Conservation (phyloP, 192 early-diverging fungal species). For the Backusella morwellensis region DNA sequence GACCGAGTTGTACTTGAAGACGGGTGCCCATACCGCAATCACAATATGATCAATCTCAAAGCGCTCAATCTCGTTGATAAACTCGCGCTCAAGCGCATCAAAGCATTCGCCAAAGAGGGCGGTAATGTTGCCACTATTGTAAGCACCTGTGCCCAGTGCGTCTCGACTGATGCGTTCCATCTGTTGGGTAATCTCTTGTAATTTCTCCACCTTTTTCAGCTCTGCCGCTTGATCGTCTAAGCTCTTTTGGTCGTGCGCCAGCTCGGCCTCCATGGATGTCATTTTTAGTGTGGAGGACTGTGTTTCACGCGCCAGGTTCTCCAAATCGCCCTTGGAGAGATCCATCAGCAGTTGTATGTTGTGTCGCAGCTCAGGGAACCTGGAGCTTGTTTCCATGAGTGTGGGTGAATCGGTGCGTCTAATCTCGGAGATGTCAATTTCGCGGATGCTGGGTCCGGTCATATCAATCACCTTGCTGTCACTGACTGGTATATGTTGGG, state of each 20-base stretch:
- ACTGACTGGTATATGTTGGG: constrained; percentile 17
- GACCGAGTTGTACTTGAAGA: constrained; percentile 41
- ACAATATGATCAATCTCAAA: constrained; percentile 68
- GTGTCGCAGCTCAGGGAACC: constrained; percentile 74
- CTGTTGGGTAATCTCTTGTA: constrained; percentile 47
- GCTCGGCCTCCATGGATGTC: constrained; percentile 41
- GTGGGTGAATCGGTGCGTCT: constrained; percentile 49
- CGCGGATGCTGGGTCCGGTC: constrained; percentile 65
- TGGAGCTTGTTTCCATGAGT: constrained; percentile 48
- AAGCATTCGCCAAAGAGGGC: constrained; percentile 49
- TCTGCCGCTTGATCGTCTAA: constrained; percentile 40
- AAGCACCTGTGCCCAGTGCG: constrained; percentile 29
- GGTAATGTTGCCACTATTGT: constrained; percentile 41
- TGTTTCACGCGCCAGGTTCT: constrained; percentile 57
- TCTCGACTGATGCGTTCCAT: constrained; percentile 29
- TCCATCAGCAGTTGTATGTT: constrained; percentile 76
- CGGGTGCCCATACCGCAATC: constrained; percentile 53
- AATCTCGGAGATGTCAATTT: constrained; percentile 39
- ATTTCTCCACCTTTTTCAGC: constrained; percentile 37
- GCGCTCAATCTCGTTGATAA: constrained; percentile 51
- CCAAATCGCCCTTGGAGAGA: constrained; percentile 64
- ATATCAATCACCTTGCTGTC: constrained; percentile 77
- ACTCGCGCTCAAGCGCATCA: constrained; percentile 51
- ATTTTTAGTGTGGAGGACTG: constrained; percentile 46
- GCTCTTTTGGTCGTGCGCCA: constrained; percentile 18